These are phyloP conservation scores for Amanita thiersii DNA, from an alignment of 768 basidiomycete species.

Conservation along the genomic window DNA sequence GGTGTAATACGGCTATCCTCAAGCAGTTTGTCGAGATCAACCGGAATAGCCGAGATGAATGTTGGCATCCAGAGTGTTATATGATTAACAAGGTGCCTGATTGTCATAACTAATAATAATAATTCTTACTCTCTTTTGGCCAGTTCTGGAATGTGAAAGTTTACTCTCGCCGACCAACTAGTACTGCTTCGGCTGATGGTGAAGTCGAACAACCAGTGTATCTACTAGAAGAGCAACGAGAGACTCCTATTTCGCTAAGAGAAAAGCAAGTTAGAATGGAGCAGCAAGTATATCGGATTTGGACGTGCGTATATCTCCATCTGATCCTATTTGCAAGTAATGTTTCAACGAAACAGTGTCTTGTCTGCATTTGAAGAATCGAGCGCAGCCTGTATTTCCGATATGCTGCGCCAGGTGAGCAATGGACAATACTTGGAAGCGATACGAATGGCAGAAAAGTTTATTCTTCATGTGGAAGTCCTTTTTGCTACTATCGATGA, in stretches of 20 bases:
- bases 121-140: not conserved
- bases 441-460: slow-evolving; percentile 97
- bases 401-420: slow-evolving; percentile 97
- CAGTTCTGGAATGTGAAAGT: slow-evolving; percentile 99
- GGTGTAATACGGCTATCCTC: slow-evolving; percentile 93
- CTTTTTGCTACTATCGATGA: slow-evolving; percentile 97
- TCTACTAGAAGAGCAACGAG: slow-evolving; percentile 70
- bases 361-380: slow-evolving; percentile 98
- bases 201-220: slow-evolving; percentile 46
- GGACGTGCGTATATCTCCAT: slow-evolving; percentile 64
- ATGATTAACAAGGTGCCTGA: slow-evolving; percentile 93
- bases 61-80: slow-evolving; percentile 99
- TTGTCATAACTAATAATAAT: slow-evolving; percentile 2
- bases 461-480: slow-evolving; percentile 96
- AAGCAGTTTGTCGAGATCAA: slow-evolving; percentile 99
- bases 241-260: slow-evolving; percentile 72
- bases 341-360: slow-evolving; percentile 44
- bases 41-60: slow-evolving; percentile 95
- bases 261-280: slow-evolving; percentile 94
- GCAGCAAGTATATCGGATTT: slow-evolving; percentile 95
- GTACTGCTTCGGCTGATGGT: slow-evolving; percentile 45
- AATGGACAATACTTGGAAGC: slow-evolving; percentile 94
- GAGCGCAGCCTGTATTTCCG: slow-evolving; percentile 98
- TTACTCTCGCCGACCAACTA: slow-evolving; percentile 63
- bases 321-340: slow-evolving; percentile 7